phyloP scores from a whole-genome alignment of 495 filamentous ascomycete species.

The Lentithecium fluviatile region DNA sequence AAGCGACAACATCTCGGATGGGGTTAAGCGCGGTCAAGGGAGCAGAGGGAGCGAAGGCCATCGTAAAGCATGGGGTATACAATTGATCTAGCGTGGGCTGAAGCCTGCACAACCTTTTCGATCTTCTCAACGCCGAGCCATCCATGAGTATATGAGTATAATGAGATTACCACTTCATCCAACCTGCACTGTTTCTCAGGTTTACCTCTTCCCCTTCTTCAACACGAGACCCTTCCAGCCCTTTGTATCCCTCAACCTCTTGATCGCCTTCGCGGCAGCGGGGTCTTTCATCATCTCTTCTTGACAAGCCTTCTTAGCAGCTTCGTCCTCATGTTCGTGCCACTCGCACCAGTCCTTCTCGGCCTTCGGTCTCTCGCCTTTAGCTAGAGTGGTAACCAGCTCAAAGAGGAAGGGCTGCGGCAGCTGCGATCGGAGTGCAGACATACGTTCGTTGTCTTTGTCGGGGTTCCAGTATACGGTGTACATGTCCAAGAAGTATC shows the following conservation, averaged over 20 bases:
- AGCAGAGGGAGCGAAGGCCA: background rate
- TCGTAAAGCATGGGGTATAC: slow-evolving; percentile 1
- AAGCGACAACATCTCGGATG: too few relatives aligned
- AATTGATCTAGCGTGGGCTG: too few relatives aligned
- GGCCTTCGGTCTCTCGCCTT: slow-evolving; percentile 20
- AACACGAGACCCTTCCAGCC: slow-evolving; percentile 25
- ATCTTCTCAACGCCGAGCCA: background rate
- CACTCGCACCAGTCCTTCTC: slow-evolving; percentile 29
- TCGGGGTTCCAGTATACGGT: slow-evolving; percentile 31
- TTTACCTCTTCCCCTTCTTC: slow-evolving; percentile 26
- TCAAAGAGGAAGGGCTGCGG: slow-evolving; percentile 26
- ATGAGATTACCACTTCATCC: background rate
- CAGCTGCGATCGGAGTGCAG: slow-evolving; percentile 20
- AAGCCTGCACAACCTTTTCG: too few relatives aligned
- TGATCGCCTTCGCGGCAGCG: slow-evolving; percentile 11
- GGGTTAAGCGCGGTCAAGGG: background rate
- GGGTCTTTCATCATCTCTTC: slow-evolving; percentile 25
- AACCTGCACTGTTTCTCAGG: background rate
- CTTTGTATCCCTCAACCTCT: slow-evolving; percentile 23
- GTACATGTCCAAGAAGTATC: slow-evolving; percentile 30
- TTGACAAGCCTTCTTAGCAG: slow-evolving; percentile 17
- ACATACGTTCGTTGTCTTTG: slow-evolving; percentile 7
- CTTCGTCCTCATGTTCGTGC: slow-evolving; percentile 26
- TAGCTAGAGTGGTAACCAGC: slow-evolving; percentile 11
- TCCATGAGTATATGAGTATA: background rate